Percentiles rank a stretch among this genome's conserved stretches.
These are phyloP conservation scores for Rhizophagus prolifer DNA, from an alignment of 192 early-diverging fungal species.

Conservation along the genomic window DNA sequence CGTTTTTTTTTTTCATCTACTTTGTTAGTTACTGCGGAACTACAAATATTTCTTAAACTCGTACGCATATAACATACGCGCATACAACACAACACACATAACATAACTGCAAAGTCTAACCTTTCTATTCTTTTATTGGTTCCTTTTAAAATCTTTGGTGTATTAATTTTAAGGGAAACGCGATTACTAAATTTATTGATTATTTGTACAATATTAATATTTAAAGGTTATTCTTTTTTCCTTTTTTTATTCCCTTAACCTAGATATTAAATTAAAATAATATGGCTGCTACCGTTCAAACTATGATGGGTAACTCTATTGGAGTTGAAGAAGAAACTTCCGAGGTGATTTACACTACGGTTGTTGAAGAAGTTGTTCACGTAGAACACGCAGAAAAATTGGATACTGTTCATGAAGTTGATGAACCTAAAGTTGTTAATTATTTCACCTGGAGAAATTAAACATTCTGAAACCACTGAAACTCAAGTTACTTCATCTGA, in stretches of 20 bases:
- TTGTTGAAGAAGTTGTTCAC: background rate
- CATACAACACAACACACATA: background rate
- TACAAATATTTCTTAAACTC: slow-evolving; percentile 44
- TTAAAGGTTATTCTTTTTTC: background rate
- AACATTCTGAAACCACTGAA: background rate
- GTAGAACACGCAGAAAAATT: background rate
- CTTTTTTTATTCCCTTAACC: background rate
- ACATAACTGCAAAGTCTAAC: background rate
- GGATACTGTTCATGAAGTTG: background rate
- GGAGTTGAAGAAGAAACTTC: background rate
- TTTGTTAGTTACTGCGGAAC: slow-evolving; percentile 30
- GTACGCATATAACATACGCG: background rate
- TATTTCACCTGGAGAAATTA: background rate
- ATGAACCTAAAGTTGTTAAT: background rate
- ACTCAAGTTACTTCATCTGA: background rate
- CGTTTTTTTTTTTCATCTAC: background rate
- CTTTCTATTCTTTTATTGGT: background rate
- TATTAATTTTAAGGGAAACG: background rate
- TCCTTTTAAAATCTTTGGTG: background rate
- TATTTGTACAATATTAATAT: background rate
- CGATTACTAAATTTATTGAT: background rate
- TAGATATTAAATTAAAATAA: background rate
- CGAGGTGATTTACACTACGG: background rate
- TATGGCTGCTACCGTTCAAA: background rate
- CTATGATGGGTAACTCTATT: background rate